A percentile compares a stretch with the other conserved stretches of the same genome.
Evolutionary conservation across 2,329 filamentous ascomycete genomes (phyloP).

Genomic region (Penicillium sp.): DNA sequence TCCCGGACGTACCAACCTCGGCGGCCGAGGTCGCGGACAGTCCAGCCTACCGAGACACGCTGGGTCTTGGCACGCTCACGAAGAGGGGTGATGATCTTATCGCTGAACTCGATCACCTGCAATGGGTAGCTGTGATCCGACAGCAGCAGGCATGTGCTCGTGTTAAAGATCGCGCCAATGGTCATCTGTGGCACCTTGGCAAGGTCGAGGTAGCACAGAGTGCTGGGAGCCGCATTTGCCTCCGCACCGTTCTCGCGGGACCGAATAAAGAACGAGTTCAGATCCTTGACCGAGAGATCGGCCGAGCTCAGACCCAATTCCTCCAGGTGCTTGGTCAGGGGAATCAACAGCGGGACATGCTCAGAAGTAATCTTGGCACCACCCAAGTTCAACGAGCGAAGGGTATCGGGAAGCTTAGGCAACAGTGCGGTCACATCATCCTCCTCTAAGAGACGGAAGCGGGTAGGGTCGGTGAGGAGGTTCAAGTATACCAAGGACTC

Average conservation of each 20-base stretch:
- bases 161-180: slow-evolving; percentile 64
- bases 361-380: slow-evolving; percentile 71
- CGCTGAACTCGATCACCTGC: slow-evolving; percentile 75
- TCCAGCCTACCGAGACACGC: slow-evolving; percentile 68
- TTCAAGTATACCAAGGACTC: slow-evolving; percentile 73
- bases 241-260: slow-evolving; percentile 35
- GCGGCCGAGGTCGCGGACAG: slow-evolving; percentile 69
- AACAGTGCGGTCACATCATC: slow-evolving; percentile 70
- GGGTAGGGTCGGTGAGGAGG: slow-evolving; percentile 73
- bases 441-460: slow-evolving; percentile 72
- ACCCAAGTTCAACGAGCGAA: slow-evolving; percentile 77
- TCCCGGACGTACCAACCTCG: slow-evolving; percentile 70
- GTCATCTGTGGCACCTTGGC: slow-evolving; percentile 69
- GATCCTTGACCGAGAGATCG: slow-evolving; percentile 67
- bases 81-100: slow-evolving; percentile 70
- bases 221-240: slow-evolving; percentile 35
- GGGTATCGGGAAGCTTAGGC: slow-evolving; percentile 67
- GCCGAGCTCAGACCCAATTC: slow-evolving; percentile 74
- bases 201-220: slow-evolving; percentile 76
- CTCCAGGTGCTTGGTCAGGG: slow-evolving; percentile 73
- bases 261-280: slow-evolving; percentile 66
- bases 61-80: slow-evolving; percentile 66
- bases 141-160: slow-evolving; percentile 63
- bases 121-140: slow-evolving; percentile 68
- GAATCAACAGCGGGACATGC: slow-evolving; percentile 68